A percentile compares a stretch with the other conserved stretches of the same genome.
These are phyloP conservation scores for Coemansia sp. DNA, from an alignment of 371 early-diverging fungal genomes.

Conservation along the genomic window DNA sequence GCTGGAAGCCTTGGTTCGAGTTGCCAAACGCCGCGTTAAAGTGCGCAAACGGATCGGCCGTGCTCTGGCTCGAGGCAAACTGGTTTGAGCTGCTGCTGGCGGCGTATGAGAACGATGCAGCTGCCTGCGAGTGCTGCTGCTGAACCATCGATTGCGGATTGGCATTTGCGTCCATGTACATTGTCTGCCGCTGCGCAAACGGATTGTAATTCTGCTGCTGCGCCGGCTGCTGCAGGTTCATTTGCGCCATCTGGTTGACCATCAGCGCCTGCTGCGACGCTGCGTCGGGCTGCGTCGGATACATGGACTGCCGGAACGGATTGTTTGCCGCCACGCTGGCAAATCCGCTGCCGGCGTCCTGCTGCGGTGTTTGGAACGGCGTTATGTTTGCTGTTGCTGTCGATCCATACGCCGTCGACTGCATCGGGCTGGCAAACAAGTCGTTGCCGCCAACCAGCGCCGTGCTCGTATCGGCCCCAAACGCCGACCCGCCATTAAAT, in stretches of 20 bases:
- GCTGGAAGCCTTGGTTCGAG: not conserved
- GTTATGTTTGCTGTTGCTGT: not conserved
- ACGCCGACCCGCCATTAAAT: constrained; percentile 15
- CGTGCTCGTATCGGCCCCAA: constrained; percentile 3
- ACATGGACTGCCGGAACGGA: constrained; percentile 48
- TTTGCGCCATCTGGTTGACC: constrained; percentile 35
- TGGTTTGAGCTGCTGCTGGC: constrained; percentile 1
- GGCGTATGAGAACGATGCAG: constrained; percentile 5
- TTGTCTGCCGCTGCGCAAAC: constrained; percentile 46
- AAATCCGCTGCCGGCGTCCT: constrained; percentile 12
- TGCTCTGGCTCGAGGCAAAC: not conserved
- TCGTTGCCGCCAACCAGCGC: constrained; percentile 6
- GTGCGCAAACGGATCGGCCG: constrained; percentile 7
- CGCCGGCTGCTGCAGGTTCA: constrained; percentile 29
- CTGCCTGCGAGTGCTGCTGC: not conserved
- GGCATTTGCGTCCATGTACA: constrained; percentile 21
- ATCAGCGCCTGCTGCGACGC: constrained; percentile 24
- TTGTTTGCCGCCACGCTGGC: constrained; percentile 36
- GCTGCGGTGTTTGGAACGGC: constrained; percentile 6
- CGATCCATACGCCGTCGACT: not conserved
- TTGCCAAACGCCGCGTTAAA: constrained; percentile 17
- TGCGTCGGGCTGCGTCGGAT: constrained; percentile 17
- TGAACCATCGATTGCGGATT: not conserved
- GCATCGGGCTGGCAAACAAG: constrained; percentile 6
- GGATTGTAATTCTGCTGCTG: constrained; percentile 35